These are phyloP conservation scores for Ormosia emarginata DNA, from an alignment of 306 rosid species.

Conservation along the genomic window DNA sequence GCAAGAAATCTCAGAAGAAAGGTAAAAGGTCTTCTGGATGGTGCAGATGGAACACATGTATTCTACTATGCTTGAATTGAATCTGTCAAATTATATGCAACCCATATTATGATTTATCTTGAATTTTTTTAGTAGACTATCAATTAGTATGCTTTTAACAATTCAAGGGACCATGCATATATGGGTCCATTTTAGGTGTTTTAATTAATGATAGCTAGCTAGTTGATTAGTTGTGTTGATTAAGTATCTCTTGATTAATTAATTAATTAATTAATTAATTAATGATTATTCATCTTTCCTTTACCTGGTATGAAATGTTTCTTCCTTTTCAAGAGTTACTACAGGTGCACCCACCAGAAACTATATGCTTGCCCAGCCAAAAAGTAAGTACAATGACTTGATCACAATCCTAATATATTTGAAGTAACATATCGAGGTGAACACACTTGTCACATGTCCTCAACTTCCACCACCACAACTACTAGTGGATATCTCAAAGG, in stretches of 20 bases:
- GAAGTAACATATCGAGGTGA: too few relatives aligned
- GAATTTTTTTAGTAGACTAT: background rate
- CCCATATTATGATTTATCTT: background rate
- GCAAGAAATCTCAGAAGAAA: background rate
- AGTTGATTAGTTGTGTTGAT: too few relatives aligned
- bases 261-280: too few relatives aligned
- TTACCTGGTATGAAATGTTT: background rate
- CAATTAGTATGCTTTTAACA: background rate
- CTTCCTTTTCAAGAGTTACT: slow-evolving; percentile 52
- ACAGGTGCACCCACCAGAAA: slow-evolving; percentile 85
- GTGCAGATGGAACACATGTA: background rate
- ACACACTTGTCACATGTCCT: too few relatives aligned
- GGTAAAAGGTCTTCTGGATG: background rate
- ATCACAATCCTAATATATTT: too few relatives aligned
- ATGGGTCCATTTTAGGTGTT: background rate
- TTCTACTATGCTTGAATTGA: slow-evolving; percentile 16
- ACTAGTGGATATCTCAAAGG: too few relatives aligned
- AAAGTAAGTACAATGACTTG: too few relatives aligned
- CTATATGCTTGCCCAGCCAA: slow-evolving; percentile 71
- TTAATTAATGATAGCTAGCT: background rate
- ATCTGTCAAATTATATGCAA: background rate
- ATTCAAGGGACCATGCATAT: background rate
- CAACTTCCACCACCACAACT: too few relatives aligned
- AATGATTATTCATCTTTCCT: background rate
- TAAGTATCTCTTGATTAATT: background rate